Percentiles rank a stretch among this genome's conserved stretches.
phyloP scores from a whole-genome alignment of 352 stramenopile genomes.

The Pythium coloratum region DNA sequence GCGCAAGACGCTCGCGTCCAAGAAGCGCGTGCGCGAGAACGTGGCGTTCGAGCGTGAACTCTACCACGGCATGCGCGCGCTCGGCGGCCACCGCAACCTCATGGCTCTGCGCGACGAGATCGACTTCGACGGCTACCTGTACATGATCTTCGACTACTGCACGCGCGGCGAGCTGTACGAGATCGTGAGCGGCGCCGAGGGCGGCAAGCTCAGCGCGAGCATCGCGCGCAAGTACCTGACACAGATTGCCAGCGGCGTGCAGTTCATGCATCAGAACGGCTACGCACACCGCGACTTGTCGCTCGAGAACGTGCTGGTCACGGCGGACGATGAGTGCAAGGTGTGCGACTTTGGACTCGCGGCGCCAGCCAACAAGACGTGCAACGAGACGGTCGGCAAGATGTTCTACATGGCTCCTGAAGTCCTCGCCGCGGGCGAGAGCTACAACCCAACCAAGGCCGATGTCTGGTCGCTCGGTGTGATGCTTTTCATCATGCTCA shows the following conservation, averaged over 20 bases:
- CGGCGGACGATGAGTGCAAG: conserved; percentile 66
- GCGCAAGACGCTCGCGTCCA: conserved; percentile 56
- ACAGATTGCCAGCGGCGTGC: conserved; percentile 69
- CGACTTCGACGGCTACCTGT: conserved; percentile 75
- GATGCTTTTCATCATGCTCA: conserved; percentile 86
- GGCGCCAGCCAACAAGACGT: conserved; percentile 40
- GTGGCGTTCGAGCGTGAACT: conserved; percentile 74
- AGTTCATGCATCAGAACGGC: conserved; percentile 74
- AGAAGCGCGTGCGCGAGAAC: conserved; percentile 82
- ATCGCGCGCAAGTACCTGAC: conserved; percentile 55
- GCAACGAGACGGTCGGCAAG: conserved; percentile 73
- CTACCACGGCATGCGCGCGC: conserved; percentile 59
- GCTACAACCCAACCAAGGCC: conserved; percentile 73
- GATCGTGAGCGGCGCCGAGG: conserved; percentile 53
- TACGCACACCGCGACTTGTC: conserved; percentile 84
- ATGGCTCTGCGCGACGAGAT: conserved; percentile 75
- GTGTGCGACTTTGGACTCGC: conserved; percentile 84
- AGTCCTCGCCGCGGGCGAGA: conserved; percentile 47
- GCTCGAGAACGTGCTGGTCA: conserved; percentile 84
- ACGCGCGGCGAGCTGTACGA: conserved; percentile 77
- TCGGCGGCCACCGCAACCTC: conserved; percentile 64
- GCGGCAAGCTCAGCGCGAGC: conserved; percentile 48
- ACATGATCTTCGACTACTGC: conserved; percentile 80
- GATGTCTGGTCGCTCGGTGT: conserved; percentile 87
- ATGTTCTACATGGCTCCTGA: conserved; percentile 88